These are phyloP conservation scores for Xylaria polymorpha DNA, from an alignment of 2,329 filamentous ascomycete genomes.

Conservation along the genomic window DNA sequence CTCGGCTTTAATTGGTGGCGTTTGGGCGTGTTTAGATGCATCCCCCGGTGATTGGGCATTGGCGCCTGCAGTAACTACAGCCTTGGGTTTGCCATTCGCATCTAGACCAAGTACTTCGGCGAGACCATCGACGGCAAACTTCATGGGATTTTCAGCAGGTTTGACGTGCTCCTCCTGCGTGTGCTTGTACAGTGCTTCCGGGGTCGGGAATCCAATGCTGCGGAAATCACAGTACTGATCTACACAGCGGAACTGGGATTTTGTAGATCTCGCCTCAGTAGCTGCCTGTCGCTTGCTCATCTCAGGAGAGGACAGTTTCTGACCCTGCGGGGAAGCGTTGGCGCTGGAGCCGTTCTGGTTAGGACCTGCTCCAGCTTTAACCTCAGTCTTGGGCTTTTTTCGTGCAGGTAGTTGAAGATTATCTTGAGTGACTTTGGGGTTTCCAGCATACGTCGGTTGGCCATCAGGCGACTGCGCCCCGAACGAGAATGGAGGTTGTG, in stretches of 20 bases:
- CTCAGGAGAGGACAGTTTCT: slow-evolving; percentile 62
- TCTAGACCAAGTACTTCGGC: slow-evolving; percentile 64
- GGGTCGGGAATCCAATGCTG: slow-evolving; percentile 61
- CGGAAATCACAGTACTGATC: slow-evolving; percentile 67
- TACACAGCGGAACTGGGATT: slow-evolving; percentile 62
- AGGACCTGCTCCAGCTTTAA: slow-evolving; percentile 58
- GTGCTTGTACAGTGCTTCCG: slow-evolving; percentile 66
- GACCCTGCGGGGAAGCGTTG: slow-evolving; percentile 61
- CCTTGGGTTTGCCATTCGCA: slow-evolving; percentile 58
- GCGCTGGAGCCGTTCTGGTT: slow-evolving; percentile 55
- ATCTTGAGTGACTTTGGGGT: slow-evolving; percentile 62
- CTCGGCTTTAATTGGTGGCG: slow-evolving; percentile 55
- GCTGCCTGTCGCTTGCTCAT: slow-evolving; percentile 52
- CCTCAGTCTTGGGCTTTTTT: slow-evolving; percentile 66
- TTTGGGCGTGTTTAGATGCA: slow-evolving; percentile 61
- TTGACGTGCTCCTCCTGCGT: slow-evolving; percentile 69
- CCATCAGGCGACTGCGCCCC: slow-evolving; percentile 69
- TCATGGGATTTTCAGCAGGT: slow-evolving; percentile 65
- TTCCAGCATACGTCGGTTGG: slow-evolving; percentile 66
- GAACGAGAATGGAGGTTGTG: slow-evolving; percentile 68
- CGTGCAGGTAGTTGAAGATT: slow-evolving; percentile 67
- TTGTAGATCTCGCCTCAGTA: slow-evolving; percentile 52
- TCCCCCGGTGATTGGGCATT: slow-evolving; percentile 48
- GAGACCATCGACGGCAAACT: slow-evolving; percentile 64
- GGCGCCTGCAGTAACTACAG: slow-evolving; percentile 47